Percentiles rank a stretch among this genome's conserved stretches.
Evolutionary conservation across 768 basidiomycete genomes (phyloP).

Genomic region (Naematelia aurantialba): DNA sequence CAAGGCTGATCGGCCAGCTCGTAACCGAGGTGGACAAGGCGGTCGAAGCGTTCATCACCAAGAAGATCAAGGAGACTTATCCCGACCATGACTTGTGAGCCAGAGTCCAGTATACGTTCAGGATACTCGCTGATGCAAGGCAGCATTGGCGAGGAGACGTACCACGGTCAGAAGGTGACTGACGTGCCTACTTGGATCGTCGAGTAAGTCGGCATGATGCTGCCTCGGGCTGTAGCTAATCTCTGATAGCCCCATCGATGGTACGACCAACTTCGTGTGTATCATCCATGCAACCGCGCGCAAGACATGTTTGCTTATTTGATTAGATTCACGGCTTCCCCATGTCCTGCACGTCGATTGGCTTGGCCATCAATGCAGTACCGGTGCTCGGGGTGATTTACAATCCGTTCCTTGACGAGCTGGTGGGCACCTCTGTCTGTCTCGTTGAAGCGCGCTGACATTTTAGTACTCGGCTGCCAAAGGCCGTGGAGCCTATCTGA

Average conservation of each 20-base stretch:
- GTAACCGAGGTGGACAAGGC: slow-evolving; percentile 93
- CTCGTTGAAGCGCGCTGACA: background rate
- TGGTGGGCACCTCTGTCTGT: slow-evolving; percentile 54
- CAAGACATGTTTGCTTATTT: slow-evolving; percentile 15
- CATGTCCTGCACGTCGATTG: slow-evolving; percentile 84
- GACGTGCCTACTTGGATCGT: slow-evolving; percentile 86
- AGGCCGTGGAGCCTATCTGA: slow-evolving; percentile 75
- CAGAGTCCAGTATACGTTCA: background rate
- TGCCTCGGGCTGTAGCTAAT: background rate
- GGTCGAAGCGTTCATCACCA: slow-evolving; percentile 79
- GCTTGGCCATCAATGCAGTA: slow-evolving; percentile 73
- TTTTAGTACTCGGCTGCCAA: slow-evolving; percentile 66
- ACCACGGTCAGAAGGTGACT: slow-evolving; percentile 61
- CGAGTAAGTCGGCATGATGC: slow-evolving; percentile 10
- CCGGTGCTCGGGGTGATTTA: slow-evolving; percentile 88
- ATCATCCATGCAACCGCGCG: slow-evolving; percentile 2
- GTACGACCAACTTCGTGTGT: slow-evolving; percentile 47
- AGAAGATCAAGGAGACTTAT: slow-evolving; percentile 63
- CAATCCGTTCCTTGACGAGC: slow-evolving; percentile 83
- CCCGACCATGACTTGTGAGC: slow-evolving; percentile 80
- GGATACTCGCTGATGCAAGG: slow-evolving; percentile 4
- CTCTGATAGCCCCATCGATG: slow-evolving; percentile 37
- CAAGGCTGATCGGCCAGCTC: slow-evolving; percentile 50
- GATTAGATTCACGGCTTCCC: slow-evolving; percentile 57
- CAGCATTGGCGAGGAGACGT: slow-evolving; percentile 93